Conservation (phyloP, 768 basidiomycete species). For the Suillus brevipes region DNA sequence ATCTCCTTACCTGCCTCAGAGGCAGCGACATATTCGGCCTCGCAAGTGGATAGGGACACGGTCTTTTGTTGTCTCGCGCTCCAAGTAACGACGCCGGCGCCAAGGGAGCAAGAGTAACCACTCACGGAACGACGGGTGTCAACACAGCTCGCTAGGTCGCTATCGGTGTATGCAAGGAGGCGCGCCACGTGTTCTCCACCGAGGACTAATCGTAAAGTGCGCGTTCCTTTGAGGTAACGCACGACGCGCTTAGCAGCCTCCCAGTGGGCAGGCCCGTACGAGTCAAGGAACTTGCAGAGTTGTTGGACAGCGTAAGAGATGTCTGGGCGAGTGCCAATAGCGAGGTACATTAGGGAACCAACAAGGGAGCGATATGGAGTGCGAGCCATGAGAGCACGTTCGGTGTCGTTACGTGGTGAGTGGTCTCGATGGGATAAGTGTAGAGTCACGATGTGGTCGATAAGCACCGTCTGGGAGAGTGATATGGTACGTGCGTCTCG, state of each 20-base stretch:
- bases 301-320: background rate
- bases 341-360: background rate
- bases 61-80: slow-evolving; percentile 38
- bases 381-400: background rate
- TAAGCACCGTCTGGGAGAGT: too few species aligned
- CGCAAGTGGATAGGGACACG: slow-evolving; percentile 39
- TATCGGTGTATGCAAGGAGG: slow-evolving; percentile 24
- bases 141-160: slow-evolving; percentile 27
- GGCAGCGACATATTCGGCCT: slow-evolving; percentile 46
- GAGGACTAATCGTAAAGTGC: background rate
- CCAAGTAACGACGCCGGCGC: slow-evolving; percentile 30
- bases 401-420: accelerated
- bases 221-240: slow-evolving; percentile 11
- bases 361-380: background rate
- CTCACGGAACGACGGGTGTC: slow-evolving; percentile 1
- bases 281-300: background rate
- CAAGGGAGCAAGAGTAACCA: slow-evolving; percentile 24
- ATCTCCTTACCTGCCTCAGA: slow-evolving; percentile 33
- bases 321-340: background rate
- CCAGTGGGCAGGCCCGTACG: background rate
- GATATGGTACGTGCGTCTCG: too few species aligned
- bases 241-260: slow-evolving; percentile 13
- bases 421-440: too few species aligned
- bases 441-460: too few species aligned
- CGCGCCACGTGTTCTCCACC: slow-evolving; percentile 9